Evolutionary conservation across 2,329 filamentous ascomycete species (phyloP), one percentile per base, ranked within the genome.

Genomic region (Phaeosphaeria sp.): DNA sequence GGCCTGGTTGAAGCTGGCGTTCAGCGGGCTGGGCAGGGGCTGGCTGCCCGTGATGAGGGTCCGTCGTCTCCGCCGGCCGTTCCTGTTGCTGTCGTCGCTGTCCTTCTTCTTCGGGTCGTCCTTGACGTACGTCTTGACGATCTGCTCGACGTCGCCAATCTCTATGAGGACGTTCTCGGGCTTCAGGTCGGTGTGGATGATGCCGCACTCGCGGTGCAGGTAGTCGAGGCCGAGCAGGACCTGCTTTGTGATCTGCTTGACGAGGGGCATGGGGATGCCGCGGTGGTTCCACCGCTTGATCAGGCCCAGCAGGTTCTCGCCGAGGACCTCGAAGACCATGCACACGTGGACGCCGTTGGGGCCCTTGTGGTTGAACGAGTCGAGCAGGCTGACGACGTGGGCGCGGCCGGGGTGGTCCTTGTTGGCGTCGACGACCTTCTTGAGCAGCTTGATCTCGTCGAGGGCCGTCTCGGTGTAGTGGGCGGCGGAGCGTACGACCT

Each of bases 231-330:
- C 95, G 25, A 99, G 87, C 48, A 99, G 84, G 9, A 98, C 95
- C 80, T 99, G 95, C 79, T 98, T 98, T 27, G 95, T 96, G 79
- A 99, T 99, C 78, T 98, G 95, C 83, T 97, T 97, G 76, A 98
- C 95, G 15, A 99, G 85, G 17, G 92, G 87, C 89, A 97, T 96
- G 44, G 95, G 95, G 57, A 99, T 98, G 49, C 95, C 95, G 59
- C 95, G 87, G 78, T 98, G 95, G 77, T 98, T 97, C 93, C 94
- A 98, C 71, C 92, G 89, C 86, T 98, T 98, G 84, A 99, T 97
- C 74, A 99, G 80, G 24, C 95, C 94, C 52, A 98, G 82, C 63
- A 98, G 80, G 74, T 98, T 98, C 84, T 98, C 93, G 53, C 95
- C 95, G 55, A 99, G 80, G 3, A 99, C 95, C 78, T 99, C 95